Percentiles rank a stretch among this genome's conserved stretches.
Conservation (phyloP, 2,329 filamentous ascomycete species). For the Fusarium fujikuroi region DNA sequence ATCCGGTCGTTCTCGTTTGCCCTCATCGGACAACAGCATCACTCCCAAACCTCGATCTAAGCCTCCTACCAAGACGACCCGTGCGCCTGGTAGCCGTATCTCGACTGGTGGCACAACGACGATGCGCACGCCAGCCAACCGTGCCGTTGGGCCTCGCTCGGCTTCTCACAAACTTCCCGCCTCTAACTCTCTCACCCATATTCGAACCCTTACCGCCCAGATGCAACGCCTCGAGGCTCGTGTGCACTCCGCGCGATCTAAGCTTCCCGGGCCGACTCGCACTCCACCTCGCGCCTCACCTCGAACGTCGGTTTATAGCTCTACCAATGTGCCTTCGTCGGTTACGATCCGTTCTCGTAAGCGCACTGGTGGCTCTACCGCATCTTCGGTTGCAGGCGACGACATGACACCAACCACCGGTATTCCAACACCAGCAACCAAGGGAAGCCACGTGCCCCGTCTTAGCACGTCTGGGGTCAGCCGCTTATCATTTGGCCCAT, state of each 20-base stretch:
- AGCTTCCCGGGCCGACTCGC: constrained; percentile 81
- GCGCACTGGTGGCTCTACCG: constrained; percentile 68
- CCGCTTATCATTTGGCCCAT: constrained; percentile 70
- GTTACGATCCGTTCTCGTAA: constrained; percentile 76
- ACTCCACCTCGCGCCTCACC: constrained; percentile 87
- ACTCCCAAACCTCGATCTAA: constrained; percentile 69
- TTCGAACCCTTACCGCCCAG: constrained; percentile 92
- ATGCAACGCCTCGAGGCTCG: constrained; percentile 97
- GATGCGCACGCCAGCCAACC: constrained; percentile 59
- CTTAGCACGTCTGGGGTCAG: constrained; percentile 72
- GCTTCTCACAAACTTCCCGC: constrained; percentile 62
- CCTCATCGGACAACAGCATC: constrained; percentile 63
- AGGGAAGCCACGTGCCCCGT: constrained; percentile 64
- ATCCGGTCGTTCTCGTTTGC: constrained; percentile 57
- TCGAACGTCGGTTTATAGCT: constrained; percentile 59
- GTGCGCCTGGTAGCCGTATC: constrained; percentile 53
- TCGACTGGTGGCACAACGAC: constrained; percentile 59
- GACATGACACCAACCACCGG: constrained; percentile 63
- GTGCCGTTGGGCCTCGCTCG: constrained; percentile 66
- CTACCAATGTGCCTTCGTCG: constrained; percentile 61
- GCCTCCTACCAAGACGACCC: constrained; percentile 51
- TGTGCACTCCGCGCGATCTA: constrained; percentile 90
- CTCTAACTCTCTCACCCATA: constrained; percentile 85
- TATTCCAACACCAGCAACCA: constrained; percentile 50
- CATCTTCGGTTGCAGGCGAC: constrained; percentile 62